Evolutionary conservation across 164 flowering plant genomes (phyloP).

Genomic region (Protea cynaroides): DNA sequence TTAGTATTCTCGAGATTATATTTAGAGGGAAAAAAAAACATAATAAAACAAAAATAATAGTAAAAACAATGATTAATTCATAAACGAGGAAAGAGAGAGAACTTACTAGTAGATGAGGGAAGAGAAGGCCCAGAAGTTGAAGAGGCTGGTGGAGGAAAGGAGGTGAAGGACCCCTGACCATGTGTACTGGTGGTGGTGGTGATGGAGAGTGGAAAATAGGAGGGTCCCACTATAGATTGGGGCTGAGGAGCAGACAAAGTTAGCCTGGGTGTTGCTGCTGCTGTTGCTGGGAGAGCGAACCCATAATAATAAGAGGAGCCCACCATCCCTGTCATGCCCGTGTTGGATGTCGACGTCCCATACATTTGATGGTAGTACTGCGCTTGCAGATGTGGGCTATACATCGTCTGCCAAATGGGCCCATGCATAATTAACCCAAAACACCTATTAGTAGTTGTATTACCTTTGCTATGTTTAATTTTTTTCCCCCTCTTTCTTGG

Average conservation of each 20-base stretch:
- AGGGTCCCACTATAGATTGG: conserved; percentile 33
- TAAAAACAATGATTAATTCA: too few relatives aligned
- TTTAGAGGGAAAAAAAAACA: too few relatives aligned
- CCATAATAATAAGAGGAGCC: conserved; percentile 51
- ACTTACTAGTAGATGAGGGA: conserved; percentile 20
- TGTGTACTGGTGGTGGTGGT: conserved; percentile 32
- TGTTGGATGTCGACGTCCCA: conserved; percentile 38
- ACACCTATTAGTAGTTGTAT: too few relatives aligned
- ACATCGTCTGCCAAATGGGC: conserved; percentile 15
- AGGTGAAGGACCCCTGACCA: conserved; percentile 21
- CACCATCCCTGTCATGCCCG: conserved; percentile 12
- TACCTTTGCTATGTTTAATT: too few relatives aligned
- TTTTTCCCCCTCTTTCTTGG: too few relatives aligned
- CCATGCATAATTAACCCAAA: background rate
- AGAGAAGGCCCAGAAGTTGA: conserved; percentile 16
- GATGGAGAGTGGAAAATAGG: conserved; percentile 57
- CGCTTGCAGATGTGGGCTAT: conserved; percentile 46
- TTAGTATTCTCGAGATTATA: too few relatives aligned
- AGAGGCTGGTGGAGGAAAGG: conserved; percentile 16
- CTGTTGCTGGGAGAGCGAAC: conserved; percentile 36
- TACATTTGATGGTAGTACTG: conserved; percentile 41
- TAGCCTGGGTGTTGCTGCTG: conserved; percentile 31
- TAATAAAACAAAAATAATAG: too few relatives aligned
- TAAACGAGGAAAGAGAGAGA: too few relatives aligned
- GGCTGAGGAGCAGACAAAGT: conserved; percentile 38